A percentile compares a stretch with the other conserved stretches of the same genome.
phyloP scores from a whole-genome alignment of 306 rosid genomes.

The Cajanus cajan region DNA sequence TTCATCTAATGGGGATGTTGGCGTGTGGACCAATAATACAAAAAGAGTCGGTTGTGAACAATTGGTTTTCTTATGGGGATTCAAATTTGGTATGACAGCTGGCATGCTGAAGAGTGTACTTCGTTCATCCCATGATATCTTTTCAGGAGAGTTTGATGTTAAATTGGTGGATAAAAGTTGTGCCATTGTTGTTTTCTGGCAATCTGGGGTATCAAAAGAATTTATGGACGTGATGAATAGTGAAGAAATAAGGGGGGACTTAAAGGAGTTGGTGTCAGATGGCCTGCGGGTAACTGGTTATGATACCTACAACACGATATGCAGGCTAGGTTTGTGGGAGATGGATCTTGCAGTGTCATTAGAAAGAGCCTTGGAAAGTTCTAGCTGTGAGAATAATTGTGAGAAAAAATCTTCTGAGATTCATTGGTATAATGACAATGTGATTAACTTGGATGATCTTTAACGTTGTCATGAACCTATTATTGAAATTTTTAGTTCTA shows the following conservation, averaged over 20 bases:
- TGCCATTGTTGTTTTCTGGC: conserved; percentile 76
- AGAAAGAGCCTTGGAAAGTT: conserved; percentile 46
- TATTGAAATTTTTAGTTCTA: conserved; percentile 5
- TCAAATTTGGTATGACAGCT: conserved; percentile 56
- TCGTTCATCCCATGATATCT: conserved; percentile 47
- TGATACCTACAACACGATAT: conserved; percentile 53
- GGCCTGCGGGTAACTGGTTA: conserved; percentile 65
- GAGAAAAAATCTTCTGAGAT: conserved; percentile 39
- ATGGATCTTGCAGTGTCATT: conserved; percentile 59
- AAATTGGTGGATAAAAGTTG: conserved; percentile 69
- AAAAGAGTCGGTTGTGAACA: conserved; percentile 54
- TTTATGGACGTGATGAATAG: conserved; percentile 45
- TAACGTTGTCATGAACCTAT: conserved; percentile 21
- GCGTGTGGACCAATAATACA: conserved; percentile 53
- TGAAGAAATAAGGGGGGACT: conserved; percentile 45
- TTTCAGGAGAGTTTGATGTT: conserved; percentile 70
- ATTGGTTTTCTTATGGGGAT: conserved; percentile 84
- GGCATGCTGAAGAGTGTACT: conserved; percentile 56
- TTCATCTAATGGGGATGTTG: conserved; percentile 36
- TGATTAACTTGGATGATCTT: conserved; percentile 61
- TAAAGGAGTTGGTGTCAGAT: conserved; percentile 59
- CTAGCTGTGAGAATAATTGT: conserved; percentile 29
- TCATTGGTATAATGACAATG: conserved; percentile 46
- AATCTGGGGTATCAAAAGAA: conserved; percentile 49
- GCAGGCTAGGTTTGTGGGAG: conserved; percentile 69